Base-by-base conservation (phyloP, 2,329 filamentous ascomycete species). In the Aspergillus tamarii region DNA sequence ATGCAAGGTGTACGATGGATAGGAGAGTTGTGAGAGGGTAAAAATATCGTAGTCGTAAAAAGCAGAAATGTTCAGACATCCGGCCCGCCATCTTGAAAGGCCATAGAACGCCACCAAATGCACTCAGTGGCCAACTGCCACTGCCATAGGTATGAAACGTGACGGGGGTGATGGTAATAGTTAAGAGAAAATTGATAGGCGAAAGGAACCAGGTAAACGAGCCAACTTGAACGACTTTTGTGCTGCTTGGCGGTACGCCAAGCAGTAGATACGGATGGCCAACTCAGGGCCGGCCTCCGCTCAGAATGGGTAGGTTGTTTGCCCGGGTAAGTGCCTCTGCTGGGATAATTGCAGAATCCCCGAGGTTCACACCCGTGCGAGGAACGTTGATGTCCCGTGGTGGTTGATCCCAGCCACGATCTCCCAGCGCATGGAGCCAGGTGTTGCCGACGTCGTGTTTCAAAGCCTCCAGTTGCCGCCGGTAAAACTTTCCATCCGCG, bases 351-450 rank as follows among this genome's bases (percentile, higher is more conserved):
- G 72, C 67, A 14, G 73, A 63, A 56, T 77, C 73, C 61, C 74
- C 72, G 64, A 80, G 70, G 30, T 76, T 71, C 2, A 73, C 67
- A 9, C 73, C 72, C 21, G 72, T 67, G 46, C 72, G 70, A 46
- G 74, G 69, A 59, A 75, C 65, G 50, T 64, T 69, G 55, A 77
- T 66, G 34, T 73, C 71, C 36, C 71, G 74, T 55, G 74, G 72
- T 45, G 74, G 67, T 34, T 67, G 69, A 57, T 84, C 81, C 82
- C 85, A 86, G 39, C 78, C 84, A 76, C 95, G 91, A 72, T 97
- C 94, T 64, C 91, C 91, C 57, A 98, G 83, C 16, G 91, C 92
- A 66, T 89, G 94, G 45, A 99, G 85, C 85, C 96, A 99, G 43
- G 89, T 91, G 70, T 89, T 92, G 36, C 94, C 94, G 68, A 97